phyloP scores from a whole-genome alignment of 225 moss, liverwort and hornwort genomes.

The Bryum argenteum region DNA sequence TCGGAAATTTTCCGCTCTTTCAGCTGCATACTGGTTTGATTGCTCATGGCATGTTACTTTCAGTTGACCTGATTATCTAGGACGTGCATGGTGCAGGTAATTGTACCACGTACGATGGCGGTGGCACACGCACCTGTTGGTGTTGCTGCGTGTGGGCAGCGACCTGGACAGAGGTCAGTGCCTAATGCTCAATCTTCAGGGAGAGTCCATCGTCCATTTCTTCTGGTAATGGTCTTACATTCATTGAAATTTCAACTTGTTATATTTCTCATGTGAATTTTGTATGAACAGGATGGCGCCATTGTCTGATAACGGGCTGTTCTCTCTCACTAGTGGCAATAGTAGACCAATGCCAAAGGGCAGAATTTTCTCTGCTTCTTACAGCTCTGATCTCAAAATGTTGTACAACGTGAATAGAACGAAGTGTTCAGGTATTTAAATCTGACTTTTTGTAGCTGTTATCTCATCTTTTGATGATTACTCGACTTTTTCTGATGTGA shows the following conservation, averaged over 20 bases:
- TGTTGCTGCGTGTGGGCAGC: constrained; percentile 25
- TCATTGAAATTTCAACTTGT: background rate
- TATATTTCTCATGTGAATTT: constrained; percentile 1
- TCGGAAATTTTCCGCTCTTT: background rate
- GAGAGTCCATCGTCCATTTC: background rate
- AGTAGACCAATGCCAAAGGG: constrained; percentile 6
- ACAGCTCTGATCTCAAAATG: constrained; percentile 27
- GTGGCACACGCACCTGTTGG: constrained; percentile 26
- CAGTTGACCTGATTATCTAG: constrained; percentile 13
- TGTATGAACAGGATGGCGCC: constrained; percentile 28
- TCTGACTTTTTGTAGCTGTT: background rate
- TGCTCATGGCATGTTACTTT: background rate
- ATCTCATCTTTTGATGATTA: constrained; percentile 11
- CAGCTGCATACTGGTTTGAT: background rate
- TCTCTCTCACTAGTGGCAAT: constrained; percentile 12
- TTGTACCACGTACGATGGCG: constrained; percentile 17
- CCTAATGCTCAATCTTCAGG: too few relatives aligned
- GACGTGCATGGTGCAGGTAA: constrained; percentile 19
- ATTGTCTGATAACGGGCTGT: constrained; percentile 17
- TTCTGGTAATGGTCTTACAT: background rate
- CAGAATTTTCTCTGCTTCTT: constrained; percentile 15
- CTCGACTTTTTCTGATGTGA: constrained; percentile 23
- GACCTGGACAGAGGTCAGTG: constrained; percentile 15
- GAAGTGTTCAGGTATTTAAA: constrained; percentile 30
- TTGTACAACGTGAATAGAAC: constrained; percentile 23